Percentiles rank a stretch among this genome's conserved stretches.
Conservation (phyloP, 2,329 filamentous ascomycete species). For the Hypocreales sp. region DNA sequence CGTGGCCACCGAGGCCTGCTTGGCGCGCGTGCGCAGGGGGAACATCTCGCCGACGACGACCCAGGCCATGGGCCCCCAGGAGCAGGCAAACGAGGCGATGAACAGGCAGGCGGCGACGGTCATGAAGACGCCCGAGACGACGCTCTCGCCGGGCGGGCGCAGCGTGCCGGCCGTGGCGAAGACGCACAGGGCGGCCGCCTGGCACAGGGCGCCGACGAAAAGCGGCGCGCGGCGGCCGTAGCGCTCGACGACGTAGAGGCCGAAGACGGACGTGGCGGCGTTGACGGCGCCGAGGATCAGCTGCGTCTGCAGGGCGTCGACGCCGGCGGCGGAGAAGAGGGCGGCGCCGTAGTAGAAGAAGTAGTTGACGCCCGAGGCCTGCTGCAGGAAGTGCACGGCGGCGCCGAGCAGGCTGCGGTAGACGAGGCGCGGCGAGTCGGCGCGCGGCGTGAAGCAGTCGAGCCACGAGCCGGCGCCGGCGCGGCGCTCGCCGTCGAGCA, state of each 20-base stretch:
- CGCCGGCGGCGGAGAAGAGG: slow-evolving; percentile 54
- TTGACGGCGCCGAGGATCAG: slow-evolving; percentile 56
- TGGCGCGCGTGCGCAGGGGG: slow-evolving; percentile 37
- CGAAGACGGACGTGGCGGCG: slow-evolving; percentile 49
- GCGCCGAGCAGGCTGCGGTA: slow-evolving; percentile 53
- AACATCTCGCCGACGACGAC: slow-evolving; percentile 53
- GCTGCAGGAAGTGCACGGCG: slow-evolving; percentile 48
- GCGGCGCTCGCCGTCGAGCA: slow-evolving; percentile 26
- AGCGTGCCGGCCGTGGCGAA: slow-evolving; percentile 43
- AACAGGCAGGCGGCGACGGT: slow-evolving; percentile 62
- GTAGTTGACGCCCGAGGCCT: slow-evolving; percentile 47
- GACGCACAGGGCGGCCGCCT: slow-evolving; percentile 47
- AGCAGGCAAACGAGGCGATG: slow-evolving; percentile 54
- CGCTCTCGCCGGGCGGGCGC: slow-evolving; percentile 23
- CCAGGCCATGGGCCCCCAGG: slow-evolving; percentile 59
- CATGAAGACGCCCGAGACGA: slow-evolving; percentile 45
- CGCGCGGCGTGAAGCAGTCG: slow-evolving; percentile 45
- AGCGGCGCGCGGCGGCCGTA: slow-evolving; percentile 54
- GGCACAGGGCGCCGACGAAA: slow-evolving; percentile 51
- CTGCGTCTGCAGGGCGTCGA: slow-evolving; percentile 50
- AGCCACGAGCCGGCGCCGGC: slow-evolving; percentile 34
- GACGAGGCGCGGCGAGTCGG: slow-evolving; percentile 36
- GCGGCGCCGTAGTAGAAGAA: slow-evolving; percentile 52
- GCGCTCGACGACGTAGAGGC: slow-evolving; percentile 52
- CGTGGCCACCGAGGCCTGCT: slow-evolving; percentile 38